Conservation (phyloP, 208 protist genomes). For the Acanthamoeba healyi region DNA sequence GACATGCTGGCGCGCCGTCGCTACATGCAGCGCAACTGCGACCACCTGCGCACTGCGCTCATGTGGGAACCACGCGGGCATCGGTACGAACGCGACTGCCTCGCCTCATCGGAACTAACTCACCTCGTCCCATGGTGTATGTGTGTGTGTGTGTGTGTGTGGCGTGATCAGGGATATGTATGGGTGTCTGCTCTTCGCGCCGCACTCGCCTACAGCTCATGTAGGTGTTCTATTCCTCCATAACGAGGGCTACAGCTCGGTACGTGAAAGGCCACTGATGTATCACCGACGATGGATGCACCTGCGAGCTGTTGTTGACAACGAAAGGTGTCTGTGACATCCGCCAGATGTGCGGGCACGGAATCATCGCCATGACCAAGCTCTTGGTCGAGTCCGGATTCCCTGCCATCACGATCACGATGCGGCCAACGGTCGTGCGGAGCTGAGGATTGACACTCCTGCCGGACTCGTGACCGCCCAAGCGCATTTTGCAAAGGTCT, state of each 20-base stretch:
- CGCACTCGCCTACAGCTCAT: background rate
- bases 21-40: background rate
- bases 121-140: too few species aligned
- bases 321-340: too few species aligned
- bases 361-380: conserved; percentile 53
- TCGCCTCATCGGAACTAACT: too few species aligned
- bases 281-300: too few species aligned
- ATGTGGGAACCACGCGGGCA: conserved; percentile 45
- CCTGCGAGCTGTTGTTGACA: too few species aligned
- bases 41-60: conserved; percentile 3
- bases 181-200: conserved; percentile 10
- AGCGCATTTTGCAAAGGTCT: background rate
- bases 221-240: conserved; percentile 28
- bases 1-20: conserved; percentile 20
- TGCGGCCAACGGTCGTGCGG: background rate
- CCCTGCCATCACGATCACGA: background rate
- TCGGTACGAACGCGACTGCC: background rate
- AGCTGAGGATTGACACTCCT: conserved; percentile 31
- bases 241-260: conserved; percentile 41
- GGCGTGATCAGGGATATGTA: conserved; percentile 8
- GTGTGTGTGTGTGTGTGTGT: too few species aligned
- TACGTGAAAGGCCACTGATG: background rate
- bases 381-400: conserved; percentile 16
- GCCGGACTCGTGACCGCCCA: background rate
- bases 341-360: conserved; percentile 53